phyloP scores from a whole-genome alignment of 768 basidiomycete genomes.

The Thelephora ganbajun region DNA sequence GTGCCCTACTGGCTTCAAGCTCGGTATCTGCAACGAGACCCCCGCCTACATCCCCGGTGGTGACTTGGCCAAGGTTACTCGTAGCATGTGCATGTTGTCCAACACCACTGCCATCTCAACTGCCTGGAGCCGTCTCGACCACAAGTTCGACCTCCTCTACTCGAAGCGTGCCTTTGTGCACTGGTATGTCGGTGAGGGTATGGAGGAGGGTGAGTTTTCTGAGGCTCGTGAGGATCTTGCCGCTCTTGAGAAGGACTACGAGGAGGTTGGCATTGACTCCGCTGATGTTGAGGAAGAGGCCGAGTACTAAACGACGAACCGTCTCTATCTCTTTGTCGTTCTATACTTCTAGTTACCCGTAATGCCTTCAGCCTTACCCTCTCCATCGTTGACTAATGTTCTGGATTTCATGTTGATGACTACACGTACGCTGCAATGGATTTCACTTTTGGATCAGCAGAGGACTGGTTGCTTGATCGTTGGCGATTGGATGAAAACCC shows the following conservation, averaged over 20 bases:
- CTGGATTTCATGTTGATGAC: no score
- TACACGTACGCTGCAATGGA: no score
- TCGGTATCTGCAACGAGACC: conserved; percentile 68
- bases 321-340: conserved; percentile 6
- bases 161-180: conserved; percentile 43
- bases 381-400: conserved; percentile 2
- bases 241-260: conserved; percentile 97
- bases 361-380: conserved; percentile 6
- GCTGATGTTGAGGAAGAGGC: conserved; percentile 36
- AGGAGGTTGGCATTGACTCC: conserved; percentile 58
- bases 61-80: conserved; percentile 62
- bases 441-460: no score
- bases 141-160: conserved; percentile 72
- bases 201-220: conserved; percentile 94
- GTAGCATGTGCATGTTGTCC: conserved; percentile 68
- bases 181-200: conserved; percentile 66
- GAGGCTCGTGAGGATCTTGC: conserved; percentile 98
- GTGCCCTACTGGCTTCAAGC: conserved; percentile 71
- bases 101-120: conserved; percentile 62
- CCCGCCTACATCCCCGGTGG: conserved; percentile 65
- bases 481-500: no score
- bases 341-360: conserved; percentile 2
- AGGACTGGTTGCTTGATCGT: neutral
- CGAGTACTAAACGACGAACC: conserved; percentile 24
- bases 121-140: conserved; percentile 65